Conservation (phyloP, 768 basidiomycete species). For the Leccinum subtestaceum region DNA sequence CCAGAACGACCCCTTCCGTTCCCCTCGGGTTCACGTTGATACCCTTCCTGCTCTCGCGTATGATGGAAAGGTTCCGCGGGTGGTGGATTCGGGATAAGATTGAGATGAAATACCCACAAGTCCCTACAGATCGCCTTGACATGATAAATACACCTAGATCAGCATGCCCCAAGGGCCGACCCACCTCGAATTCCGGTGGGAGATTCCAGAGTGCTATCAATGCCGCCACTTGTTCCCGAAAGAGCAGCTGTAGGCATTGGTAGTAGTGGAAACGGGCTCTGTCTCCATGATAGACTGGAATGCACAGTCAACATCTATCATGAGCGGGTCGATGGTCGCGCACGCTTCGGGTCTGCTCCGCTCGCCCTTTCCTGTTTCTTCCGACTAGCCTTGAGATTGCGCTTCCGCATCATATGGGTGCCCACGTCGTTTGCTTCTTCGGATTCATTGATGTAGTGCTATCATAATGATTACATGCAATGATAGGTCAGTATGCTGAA, state of each 20-base stretch:
- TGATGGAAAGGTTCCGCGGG: constrained; percentile 58
- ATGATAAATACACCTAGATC: constrained; percentile 5
- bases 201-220: constrained; percentile 64
- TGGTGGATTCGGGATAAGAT: constrained; percentile 55
- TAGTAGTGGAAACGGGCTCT: constrained; percentile 78
- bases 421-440: constrained; percentile 64
- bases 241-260: constrained; percentile 78
- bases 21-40: constrained; percentile 10
- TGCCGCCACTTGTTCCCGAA: constrained; percentile 72
- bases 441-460: constrained; percentile 85
- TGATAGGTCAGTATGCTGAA: neutral
- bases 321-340: constrained; percentile 13
- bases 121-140: constrained; percentile 70
- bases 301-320: neutral
- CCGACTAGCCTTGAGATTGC: constrained; percentile 56
- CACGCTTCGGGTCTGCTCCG: constrained; percentile 61
- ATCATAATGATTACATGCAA: neutral
- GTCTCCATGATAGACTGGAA: constrained; percentile 78
- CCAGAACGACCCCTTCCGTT: constrained; percentile 4
- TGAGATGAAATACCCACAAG: constrained; percentile 76
- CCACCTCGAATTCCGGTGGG: constrained; percentile 77
- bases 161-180: constrained; percentile 10
- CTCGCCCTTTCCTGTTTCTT: constrained; percentile 50
- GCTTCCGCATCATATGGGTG: constrained; percentile 61
- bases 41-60: constrained; percentile 37